Base-by-base conservation (phyloP, 139 green algal species). In the Volvox reticuliferus region DNA sequence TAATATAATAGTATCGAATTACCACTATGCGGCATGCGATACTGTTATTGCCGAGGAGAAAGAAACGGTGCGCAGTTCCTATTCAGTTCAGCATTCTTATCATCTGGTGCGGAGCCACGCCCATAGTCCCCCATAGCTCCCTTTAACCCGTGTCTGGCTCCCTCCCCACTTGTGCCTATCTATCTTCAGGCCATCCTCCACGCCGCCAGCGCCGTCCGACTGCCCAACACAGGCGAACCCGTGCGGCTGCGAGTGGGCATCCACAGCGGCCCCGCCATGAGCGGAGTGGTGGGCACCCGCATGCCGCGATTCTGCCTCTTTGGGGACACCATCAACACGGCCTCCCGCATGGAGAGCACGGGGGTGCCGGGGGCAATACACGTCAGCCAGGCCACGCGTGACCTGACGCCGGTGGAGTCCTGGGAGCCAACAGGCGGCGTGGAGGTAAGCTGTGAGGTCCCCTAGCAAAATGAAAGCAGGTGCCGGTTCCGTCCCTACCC, bases 281-380 rank as follows among this genome's bases (percentile, higher is more conserved):
- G 78, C 65, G 88, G 88, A 26, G 79, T 91, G 35, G 88, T 91
- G 88, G 88, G 88, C 33, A 82, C 63, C 33, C 79, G 78, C 77
- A 91, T 91, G 88, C 88, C 88, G 12, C 88, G 88, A 20, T 91
- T 91, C 88, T 91, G 85, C 37, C 85, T 89, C 26, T 89, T 89
- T 44, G 85, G 85, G 44, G 88, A 91, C 78, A 88, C 88, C 63
- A 68, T 91, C 65, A 91, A 91, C 88, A 88, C 79, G 13, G 88
- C 88, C 63, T 81, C 55, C 63, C 77, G 88, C 63, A 91, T 91
- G 88, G 88, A 91, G 79, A 76, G 35, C 78, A 91, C 88, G 36
- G 63, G 77, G 19, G 0, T n/a, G 62, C 65, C 88, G 14, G 88
- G 88, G 17, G 44, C 67, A 69, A 92, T 92, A 55, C 89, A 92